Percentiles rank a stretch among this genome's conserved stretches.
phyloP scores from a whole-genome alignment of 306 rosid species.

The Citrullus amarus region DNA sequence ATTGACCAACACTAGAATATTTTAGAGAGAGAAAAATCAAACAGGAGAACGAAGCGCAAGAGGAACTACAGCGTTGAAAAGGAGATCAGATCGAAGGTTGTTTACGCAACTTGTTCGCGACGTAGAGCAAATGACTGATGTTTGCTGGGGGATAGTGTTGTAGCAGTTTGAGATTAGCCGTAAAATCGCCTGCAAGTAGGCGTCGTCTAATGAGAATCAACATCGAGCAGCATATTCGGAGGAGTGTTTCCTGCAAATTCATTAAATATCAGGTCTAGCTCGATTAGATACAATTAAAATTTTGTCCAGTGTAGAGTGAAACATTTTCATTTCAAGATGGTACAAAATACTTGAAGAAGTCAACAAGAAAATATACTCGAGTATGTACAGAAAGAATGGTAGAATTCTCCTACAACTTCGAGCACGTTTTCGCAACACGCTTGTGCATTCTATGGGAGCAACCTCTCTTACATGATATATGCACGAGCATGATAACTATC shows the following conservation, averaged over 20 bases:
- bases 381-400: background rate
- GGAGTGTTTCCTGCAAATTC: conserved; percentile 70
- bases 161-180: conserved; percentile 87
- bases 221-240: conserved; percentile 95
- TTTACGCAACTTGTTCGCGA: conserved; percentile 88
- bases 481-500: background rate
- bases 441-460: background rate
- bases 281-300: background rate
- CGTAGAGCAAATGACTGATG: conserved; percentile 92
- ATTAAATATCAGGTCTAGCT: background rate
- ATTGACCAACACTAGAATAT: conserved; percentile 31
- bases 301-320: background rate
- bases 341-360: background rate
- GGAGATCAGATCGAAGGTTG: conserved; percentile 35
- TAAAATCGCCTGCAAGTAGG: conserved; percentile 94
- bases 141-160: conserved; percentile 83
- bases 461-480: background rate
- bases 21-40: conserved; percentile 7
- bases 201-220: conserved; percentile 79
- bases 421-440: background rate
- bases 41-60: background rate
- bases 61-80: background rate
- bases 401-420: background rate
- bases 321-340: background rate
- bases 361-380: background rate